Evolutionary conservation across 116 monocot species (phyloP).

Genomic region (Phalaenopsis hybrid): DNA sequence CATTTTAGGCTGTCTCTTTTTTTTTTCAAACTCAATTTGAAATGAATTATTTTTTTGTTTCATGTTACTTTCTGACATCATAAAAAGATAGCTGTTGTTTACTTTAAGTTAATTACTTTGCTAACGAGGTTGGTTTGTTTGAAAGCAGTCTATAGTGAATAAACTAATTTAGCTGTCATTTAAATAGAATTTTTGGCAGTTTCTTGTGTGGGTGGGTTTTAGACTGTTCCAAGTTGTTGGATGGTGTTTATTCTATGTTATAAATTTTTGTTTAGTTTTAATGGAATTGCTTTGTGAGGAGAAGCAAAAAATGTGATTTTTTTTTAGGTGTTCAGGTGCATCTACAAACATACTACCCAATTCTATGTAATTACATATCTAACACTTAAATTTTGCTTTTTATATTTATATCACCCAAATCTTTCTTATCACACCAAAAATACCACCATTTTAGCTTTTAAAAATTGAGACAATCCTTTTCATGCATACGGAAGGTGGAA

Average conservation of each 20-base stretch:
- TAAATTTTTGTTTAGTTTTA: not conserved
- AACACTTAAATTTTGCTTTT: too few relatives aligned
- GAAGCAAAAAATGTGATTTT: not conserved
- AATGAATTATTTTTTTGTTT: not conserved
- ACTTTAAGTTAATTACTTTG: not conserved
- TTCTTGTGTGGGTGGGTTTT: not conserved
- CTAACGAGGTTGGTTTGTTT: not conserved
- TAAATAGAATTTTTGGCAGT: not conserved
- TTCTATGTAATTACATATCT: too few relatives aligned
- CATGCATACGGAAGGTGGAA: too few relatives aligned
- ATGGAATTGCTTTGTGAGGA: not conserved
- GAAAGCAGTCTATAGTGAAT: not conserved
- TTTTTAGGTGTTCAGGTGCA: too few relatives aligned
- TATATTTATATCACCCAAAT: too few relatives aligned
- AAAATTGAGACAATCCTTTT: too few relatives aligned
- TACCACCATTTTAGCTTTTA: too few relatives aligned
- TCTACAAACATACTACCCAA: too few relatives aligned
- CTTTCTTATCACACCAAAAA: too few relatives aligned
- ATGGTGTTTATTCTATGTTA: not conserved
- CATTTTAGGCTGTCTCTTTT: too few relatives aligned
- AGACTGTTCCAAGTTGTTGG: not conserved
- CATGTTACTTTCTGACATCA: not conserved
- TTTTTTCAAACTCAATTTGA: too few relatives aligned
- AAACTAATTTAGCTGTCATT: not conserved
- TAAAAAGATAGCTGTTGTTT: not conserved